phyloP scores from a whole-genome alignment of 73 alveolate species.

The Uronychia binucleata region DNA sequence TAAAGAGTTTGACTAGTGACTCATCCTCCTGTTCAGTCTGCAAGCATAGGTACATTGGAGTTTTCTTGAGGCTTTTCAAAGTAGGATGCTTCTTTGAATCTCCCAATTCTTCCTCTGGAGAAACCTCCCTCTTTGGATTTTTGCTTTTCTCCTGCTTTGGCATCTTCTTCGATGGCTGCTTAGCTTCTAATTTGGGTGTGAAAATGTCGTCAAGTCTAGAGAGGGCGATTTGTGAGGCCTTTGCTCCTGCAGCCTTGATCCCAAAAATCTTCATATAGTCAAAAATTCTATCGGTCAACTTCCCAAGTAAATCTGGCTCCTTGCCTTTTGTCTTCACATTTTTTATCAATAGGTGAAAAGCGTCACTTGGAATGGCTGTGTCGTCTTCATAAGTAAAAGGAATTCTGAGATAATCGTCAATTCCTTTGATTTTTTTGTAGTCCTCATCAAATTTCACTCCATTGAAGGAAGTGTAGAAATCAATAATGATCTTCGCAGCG shows the following conservation, averaged over 20 bases:
- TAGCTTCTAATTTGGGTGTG: background rate
- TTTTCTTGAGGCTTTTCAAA: background rate
- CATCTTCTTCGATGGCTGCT: background rate
- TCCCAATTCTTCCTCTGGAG: background rate
- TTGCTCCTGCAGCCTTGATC: too few species aligned
- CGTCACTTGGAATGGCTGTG: background rate
- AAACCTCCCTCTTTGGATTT: background rate
- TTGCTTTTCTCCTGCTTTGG: background rate
- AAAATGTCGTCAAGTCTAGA: too few species aligned
- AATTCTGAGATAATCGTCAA: constrained; percentile 29
- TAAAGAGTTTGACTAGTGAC: background rate
- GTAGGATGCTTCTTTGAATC: too few species aligned
- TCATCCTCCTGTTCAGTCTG: background rate
- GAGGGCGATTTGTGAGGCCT: too few species aligned
- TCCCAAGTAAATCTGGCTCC: background rate
- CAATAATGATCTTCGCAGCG: constrained; percentile 6
- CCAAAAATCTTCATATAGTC: background rate
- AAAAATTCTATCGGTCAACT: background rate
- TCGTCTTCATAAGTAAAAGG: constrained; percentile 39
- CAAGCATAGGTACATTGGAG: background rate
- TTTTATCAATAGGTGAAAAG: background rate
- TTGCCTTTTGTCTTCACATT: background rate
- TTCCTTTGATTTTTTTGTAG: background rate
- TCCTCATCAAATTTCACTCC: constrained; percentile 13
- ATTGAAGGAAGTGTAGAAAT: constrained; percentile 17